These are phyloP conservation scores for Dunaliella sp. DNA, from an alignment of 139 green algal genomes.

Conservation along the genomic window DNA sequence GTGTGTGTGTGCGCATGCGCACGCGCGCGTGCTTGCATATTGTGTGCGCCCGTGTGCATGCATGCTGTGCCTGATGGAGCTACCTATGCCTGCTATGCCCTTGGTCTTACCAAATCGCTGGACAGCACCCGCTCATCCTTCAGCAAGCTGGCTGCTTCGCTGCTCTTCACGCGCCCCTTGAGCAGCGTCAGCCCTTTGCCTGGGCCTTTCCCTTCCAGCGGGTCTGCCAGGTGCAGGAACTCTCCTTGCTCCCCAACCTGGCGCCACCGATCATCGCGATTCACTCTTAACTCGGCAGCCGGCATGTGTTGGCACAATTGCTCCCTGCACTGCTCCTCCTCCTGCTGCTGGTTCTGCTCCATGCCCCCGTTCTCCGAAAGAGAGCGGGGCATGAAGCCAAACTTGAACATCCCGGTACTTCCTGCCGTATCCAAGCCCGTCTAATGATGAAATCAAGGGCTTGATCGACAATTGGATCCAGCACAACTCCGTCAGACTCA, in stretches of 20 bases:
- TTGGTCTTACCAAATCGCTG: conserved; percentile 63
- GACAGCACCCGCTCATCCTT: conserved; percentile 25
- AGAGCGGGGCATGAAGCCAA: not conserved
- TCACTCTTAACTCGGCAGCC: not conserved
- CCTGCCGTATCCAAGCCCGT: too few relatives aligned
- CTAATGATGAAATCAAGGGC: too few relatives aligned
- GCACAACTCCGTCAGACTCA: too few relatives aligned
- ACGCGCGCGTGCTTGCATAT: not conserved
- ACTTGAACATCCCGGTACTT: too few relatives aligned
- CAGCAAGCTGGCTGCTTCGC: conserved; percentile 42
- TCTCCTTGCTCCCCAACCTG: not conserved
- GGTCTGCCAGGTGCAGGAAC: not conserved
- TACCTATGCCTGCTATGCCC: not conserved
- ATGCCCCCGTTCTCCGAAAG: not conserved
- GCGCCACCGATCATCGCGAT: not conserved
- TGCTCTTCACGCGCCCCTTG: conserved; percentile 36
- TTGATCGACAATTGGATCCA: too few relatives aligned
- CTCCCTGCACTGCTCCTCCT: not conserved
- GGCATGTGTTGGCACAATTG: not conserved
- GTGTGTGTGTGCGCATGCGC: not conserved
- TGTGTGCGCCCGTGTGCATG: not conserved
- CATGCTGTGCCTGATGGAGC: not conserved
- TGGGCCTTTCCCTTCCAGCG: not conserved
- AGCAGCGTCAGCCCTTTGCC: not conserved
- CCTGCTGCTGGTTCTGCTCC: not conserved